Conservation (phyloP, 208 protist genomes). For the Leishmania major region DNA sequence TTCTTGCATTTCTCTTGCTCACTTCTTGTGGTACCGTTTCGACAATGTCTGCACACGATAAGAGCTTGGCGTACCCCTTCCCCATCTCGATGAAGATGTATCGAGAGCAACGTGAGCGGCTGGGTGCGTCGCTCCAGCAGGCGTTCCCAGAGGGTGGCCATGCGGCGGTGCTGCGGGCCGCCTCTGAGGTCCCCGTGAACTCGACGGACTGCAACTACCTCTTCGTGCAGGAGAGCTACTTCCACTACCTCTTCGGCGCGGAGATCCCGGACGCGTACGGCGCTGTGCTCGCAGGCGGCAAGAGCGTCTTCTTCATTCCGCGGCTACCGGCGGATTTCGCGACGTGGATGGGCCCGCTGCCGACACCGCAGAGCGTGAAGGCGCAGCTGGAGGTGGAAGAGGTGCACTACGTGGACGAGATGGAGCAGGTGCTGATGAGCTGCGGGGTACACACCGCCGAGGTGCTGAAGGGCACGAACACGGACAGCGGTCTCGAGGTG, state of each 20-base stretch:
- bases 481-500: constrained; percentile 77
- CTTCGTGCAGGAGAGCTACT: constrained; percentile 95
- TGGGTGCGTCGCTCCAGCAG: constrained; percentile 46
- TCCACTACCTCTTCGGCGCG: constrained; percentile 92
- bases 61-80: constrained; percentile 64
- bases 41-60: constrained; percentile 24
- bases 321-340: constrained; percentile 84
- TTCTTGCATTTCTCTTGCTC: background rate
- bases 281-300: constrained; percentile 67
- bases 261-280: constrained; percentile 86
- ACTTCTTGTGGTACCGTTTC: background rate
- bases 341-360: constrained; percentile 91
- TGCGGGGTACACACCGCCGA: constrained; percentile 70
- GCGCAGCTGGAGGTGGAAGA: constrained; percentile 61
- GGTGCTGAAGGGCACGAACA: constrained; percentile 78
- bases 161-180: constrained; percentile 80
- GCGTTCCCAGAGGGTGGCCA: constrained; percentile 54
- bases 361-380: constrained; percentile 73
- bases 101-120: constrained; percentile 80
- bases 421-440: constrained; percentile 45
- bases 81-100: constrained; percentile 81
- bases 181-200: constrained; percentile 86
- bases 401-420: constrained; percentile 89
- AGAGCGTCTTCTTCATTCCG: constrained; percentile 85
- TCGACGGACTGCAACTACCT: constrained; percentile 89